A percentile compares a stretch with the other conserved stretches of the same genome.
Conservation (phyloP, 1,284 basidiomycete genomes). For the Ceratobasidium sp. region DNA sequence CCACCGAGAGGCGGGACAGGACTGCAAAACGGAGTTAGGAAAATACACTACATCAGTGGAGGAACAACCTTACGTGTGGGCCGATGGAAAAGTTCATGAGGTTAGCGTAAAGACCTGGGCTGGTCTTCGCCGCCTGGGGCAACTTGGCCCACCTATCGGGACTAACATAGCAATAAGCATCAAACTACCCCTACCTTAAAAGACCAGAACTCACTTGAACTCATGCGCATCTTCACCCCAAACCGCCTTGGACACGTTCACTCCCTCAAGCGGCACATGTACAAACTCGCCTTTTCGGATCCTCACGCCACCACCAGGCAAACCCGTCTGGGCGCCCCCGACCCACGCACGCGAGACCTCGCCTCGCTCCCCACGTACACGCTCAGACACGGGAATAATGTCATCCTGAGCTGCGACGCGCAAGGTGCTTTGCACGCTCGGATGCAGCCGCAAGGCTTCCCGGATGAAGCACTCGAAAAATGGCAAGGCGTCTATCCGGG, state of each 20-base stretch:
- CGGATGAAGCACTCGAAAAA: conserved; percentile 61
- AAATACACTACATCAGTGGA: neutral
- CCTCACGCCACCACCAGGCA: conserved; percentile 56
- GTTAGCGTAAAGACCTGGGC: conserved; percentile 77
- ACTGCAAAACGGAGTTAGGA: neutral
- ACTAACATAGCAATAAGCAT: conserved; percentile 51
- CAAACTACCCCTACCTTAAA: neutral
- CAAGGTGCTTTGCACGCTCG: conserved; percentile 56
- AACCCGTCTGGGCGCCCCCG: conserved; percentile 54
- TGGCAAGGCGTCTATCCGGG: conserved; percentile 56
- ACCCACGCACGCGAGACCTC: conserved; percentile 36
- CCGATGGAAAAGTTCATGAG: conserved; percentile 80
- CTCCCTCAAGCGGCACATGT: conserved; percentile 78
- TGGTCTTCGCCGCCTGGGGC: conserved; percentile 66
- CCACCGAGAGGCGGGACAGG: conserved; percentile 42
- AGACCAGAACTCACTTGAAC: conserved; percentile 59
- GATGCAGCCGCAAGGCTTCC: conserved; percentile 57
- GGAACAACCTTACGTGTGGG: conserved; percentile 64
- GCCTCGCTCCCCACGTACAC: conserved; percentile 60
- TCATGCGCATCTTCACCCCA: conserved; percentile 82
- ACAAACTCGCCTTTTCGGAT: conserved; percentile 75
- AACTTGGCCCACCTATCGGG: conserved; percentile 82
- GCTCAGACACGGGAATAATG: conserved; percentile 57
- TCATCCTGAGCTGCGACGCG: conserved; percentile 54
- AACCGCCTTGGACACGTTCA: conserved; percentile 75